A percentile compares a stretch with the other conserved stretches of the same genome.
Conservation (phyloP, 495 filamentous ascomycete species). For the Terfezia claveryi region DNA sequence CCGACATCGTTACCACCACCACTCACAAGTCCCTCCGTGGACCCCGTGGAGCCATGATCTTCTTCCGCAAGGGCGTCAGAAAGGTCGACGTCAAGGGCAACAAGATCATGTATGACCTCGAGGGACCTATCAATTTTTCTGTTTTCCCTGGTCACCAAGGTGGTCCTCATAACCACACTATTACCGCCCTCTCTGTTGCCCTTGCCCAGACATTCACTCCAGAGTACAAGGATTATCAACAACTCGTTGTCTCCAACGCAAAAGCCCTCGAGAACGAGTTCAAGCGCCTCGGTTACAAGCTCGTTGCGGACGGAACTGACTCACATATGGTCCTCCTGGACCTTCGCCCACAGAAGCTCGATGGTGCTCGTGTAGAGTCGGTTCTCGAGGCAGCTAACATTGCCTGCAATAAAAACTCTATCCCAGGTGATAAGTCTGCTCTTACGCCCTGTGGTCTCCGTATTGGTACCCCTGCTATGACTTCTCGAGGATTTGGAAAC, state of each 20-base stretch:
- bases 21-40: conserved; percentile 99
- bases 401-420: conserved; percentile 97
- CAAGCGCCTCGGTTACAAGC: conserved; percentile 65
- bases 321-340: conserved; percentile 97
- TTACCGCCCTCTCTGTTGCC: conserved; percentile 90
- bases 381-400: conserved; percentile 96
- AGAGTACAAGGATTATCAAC: conserved; percentile 91
- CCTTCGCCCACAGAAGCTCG: conserved; percentile 53
- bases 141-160: conserved; percentile 99
- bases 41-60: conserved; percentile 98
- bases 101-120: conserved; percentile 79
- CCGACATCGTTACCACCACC: conserved; percentile 95
- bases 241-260: conserved; percentile 78
- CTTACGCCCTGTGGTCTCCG: conserved; percentile 87
- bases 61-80: conserved; percentile 92
- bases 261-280: conserved; percentile 67
- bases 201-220: conserved; percentile 82
- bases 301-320: conserved; percentile 92
- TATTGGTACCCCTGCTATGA: conserved; percentile 94
- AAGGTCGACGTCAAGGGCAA: conserved; percentile 79
- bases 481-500: conserved; percentile 77
- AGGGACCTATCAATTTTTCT: conserved; percentile 92
- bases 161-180: conserved; percentile 99
- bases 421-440: conserved; percentile 93
- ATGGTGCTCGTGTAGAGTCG: conserved; percentile 90